These are phyloP conservation scores for Monilinia laxa DNA, from an alignment of 2,329 filamentous ascomycete species.

Conservation along the genomic window DNA sequence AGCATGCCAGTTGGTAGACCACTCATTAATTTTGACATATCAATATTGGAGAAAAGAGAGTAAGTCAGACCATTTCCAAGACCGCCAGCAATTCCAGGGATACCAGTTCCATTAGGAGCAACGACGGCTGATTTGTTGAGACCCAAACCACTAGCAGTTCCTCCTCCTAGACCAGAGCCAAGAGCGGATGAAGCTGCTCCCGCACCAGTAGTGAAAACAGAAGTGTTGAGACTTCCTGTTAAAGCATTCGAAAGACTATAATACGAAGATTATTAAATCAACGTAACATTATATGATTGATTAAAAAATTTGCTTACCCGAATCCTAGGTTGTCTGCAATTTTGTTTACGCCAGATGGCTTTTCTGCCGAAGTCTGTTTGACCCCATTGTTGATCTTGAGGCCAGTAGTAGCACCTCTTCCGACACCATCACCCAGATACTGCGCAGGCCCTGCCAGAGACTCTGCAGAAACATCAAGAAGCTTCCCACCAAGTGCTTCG, in stretches of 20 bases:
- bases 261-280: not conserved
- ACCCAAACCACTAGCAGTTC: slow-evolving; percentile 17
- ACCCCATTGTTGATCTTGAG: slow-evolving; percentile 18
- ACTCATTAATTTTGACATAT: slow-evolving; percentile 21
- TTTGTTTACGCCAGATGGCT: slow-evolving; percentile 16
- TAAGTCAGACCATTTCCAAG: slow-evolving; percentile 19
- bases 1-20: slow-evolving; percentile 11
- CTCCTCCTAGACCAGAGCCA: slow-evolving; percentile 18
- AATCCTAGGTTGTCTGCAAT: slow-evolving; percentile 19
- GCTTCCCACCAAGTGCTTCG: not conserved
- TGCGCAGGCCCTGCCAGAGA: slow-evolving; percentile 11
- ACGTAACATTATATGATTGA: not conserved
- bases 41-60: slow-evolving; percentile 17
- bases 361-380: slow-evolving; percentile 14
- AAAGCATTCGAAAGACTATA: slow-evolving; percentile 16
- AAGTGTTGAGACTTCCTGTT: slow-evolving; percentile 16
- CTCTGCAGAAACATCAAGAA: slow-evolving; percentile 10
- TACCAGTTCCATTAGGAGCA: slow-evolving; percentile 11
- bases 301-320: not conserved
- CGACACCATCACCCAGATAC: slow-evolving; percentile 19
- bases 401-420: slow-evolving; percentile 19
- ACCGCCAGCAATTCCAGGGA: slow-evolving; percentile 5
- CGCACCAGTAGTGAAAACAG: not conserved
- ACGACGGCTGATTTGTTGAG: slow-evolving; percentile 18
- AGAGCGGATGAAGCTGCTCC: slow-evolving; percentile 7